Evolutionary conservation across 2,329 filamentous ascomycete genomes (phyloP).

Genomic region (Fusarium beomiforme): DNA sequence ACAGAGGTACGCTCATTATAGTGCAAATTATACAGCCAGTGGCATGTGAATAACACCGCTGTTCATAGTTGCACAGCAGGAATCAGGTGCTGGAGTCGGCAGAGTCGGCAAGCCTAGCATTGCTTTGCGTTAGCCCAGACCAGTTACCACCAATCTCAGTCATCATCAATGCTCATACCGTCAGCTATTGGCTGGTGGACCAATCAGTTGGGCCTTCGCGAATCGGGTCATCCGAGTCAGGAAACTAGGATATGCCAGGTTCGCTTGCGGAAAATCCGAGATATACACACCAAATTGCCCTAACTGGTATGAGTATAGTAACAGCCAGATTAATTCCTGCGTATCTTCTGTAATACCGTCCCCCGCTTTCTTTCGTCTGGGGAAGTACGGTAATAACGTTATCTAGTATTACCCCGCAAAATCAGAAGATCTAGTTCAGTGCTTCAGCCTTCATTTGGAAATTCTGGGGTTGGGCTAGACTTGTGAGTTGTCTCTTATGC

Average conservation of each 20-base stretch:
- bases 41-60: no score
- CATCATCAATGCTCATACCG: rapidly evolving
- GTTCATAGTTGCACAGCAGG: no score
- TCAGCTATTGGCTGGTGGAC: no score
- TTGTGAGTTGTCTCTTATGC: neutral
- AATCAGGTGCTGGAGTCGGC: no score
- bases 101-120: no score
- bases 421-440: rapidly evolving
- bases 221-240: neutral
- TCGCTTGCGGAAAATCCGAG: neutral
- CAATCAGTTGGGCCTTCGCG: no score
- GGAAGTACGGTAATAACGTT: neutral
- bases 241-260: neutral
- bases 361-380: neutral
- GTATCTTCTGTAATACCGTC: neutral
- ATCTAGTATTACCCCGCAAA: neutral
- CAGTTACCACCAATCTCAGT: neutral
- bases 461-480: neutral
- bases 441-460: neutral
- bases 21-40: no score
- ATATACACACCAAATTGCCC: no score
- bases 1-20: no score
- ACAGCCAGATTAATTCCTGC: neutral
- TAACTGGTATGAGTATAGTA: neutral
- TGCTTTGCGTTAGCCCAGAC: neutral